Conservation (phyloP, 805 yeast genomes). For the Metschnikowia rubicola region DNA sequence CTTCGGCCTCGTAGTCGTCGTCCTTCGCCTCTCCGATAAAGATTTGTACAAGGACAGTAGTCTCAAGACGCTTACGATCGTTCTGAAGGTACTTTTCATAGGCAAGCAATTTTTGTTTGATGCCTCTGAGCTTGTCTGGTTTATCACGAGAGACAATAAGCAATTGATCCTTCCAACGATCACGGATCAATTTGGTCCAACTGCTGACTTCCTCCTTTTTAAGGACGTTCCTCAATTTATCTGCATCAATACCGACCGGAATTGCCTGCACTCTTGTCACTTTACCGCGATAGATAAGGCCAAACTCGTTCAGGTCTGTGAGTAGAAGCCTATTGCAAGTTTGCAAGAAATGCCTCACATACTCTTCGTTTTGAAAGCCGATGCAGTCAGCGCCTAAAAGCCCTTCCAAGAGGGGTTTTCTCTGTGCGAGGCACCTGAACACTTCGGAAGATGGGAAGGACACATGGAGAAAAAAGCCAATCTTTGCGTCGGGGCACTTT, state of each 20-base stretch:
- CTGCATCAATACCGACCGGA: slow-evolving; percentile 80
- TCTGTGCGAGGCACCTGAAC: slow-evolving; percentile 87
- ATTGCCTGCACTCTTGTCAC: slow-evolving; percentile 53
- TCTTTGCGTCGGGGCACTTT: slow-evolving; percentile 73
- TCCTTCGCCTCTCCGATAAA: slow-evolving; percentile 59
- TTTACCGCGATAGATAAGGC: slow-evolving; percentile 58
- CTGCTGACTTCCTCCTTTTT: slow-evolving; percentile 48
- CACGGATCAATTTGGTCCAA: slow-evolving; percentile 70
- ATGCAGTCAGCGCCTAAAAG: slow-evolving; percentile 85
- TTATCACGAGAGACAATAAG: slow-evolving; percentile 87
- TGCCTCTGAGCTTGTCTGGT: slow-evolving; percentile 81
- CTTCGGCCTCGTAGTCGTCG: slow-evolving; percentile 65
- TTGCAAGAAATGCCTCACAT: slow-evolving; percentile 89
- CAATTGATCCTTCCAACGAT: slow-evolving; percentile 70
- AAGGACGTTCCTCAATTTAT: slow-evolving; percentile 46
- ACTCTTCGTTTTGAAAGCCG: slow-evolving; percentile 89
- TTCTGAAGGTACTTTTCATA: slow-evolving; percentile 72
- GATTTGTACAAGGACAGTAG: slow-evolving; percentile 78
- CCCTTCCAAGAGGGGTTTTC: slow-evolving; percentile 73
- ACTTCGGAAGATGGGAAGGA: slow-evolving; percentile 96
- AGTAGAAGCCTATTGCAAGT: slow-evolving; percentile 80
- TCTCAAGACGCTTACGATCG: slow-evolving; percentile 67
- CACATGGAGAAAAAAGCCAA: slow-evolving; percentile 89
- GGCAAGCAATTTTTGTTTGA: slow-evolving; percentile 81
- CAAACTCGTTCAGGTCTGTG: slow-evolving; percentile 70